Percentiles rank a stretch among this genome's conserved stretches.
phyloP scores from a whole-genome alignment of 768 basidiomycete species.

The Cystofilobasidium bisporidii region DNA sequence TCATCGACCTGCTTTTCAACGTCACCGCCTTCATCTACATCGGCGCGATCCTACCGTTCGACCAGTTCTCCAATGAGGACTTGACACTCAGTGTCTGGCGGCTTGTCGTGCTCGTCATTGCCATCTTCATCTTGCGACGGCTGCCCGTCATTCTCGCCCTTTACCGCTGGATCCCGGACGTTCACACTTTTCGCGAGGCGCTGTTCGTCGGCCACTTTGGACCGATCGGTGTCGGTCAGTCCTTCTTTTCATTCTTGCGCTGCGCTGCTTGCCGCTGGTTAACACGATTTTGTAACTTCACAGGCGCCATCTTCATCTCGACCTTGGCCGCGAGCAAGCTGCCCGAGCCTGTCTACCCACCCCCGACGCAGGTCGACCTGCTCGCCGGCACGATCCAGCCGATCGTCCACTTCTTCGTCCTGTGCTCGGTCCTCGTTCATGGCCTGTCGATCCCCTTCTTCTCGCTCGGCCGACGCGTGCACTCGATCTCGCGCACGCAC shows the following conservation, averaged over 20 bases:
- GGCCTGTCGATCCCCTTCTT: conserved; percentile 91
- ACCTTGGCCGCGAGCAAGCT: conserved; percentile 40
- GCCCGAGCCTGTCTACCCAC: conserved; percentile 42
- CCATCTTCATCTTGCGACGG: conserved; percentile 70
- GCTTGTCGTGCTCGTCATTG: conserved; percentile 68
- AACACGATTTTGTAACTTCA: too few species aligned
- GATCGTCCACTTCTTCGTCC: conserved; percentile 87
- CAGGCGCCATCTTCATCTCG: conserved; percentile 77
- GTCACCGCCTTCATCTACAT: conserved; percentile 45
- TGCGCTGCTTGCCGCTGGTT: conserved; percentile 44
- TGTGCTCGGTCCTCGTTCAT: conserved; percentile 69
- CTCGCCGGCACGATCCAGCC: conserved; percentile 75
- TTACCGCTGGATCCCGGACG: conserved; percentile 87
- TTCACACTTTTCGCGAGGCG: conserved; percentile 89
- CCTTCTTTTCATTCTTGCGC: background rate
- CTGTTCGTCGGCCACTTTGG: conserved; percentile 93
- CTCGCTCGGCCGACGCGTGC: conserved; percentile 83
- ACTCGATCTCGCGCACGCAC: conserved; percentile 81
- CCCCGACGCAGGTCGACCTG: conserved; percentile 53
- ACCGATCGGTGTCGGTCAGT: conserved; percentile 55
- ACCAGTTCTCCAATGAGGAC: conserved; percentile 56
- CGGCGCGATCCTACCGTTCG: conserved; percentile 95
- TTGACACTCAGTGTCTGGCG: conserved; percentile 73
- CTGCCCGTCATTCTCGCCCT: conserved; percentile 73
- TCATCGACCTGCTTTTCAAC: conserved; percentile 57